These are phyloP conservation scores for Malassezia arunalokei DNA, from an alignment of 1,284 basidiomycete species.

Conservation along the genomic window DNA sequence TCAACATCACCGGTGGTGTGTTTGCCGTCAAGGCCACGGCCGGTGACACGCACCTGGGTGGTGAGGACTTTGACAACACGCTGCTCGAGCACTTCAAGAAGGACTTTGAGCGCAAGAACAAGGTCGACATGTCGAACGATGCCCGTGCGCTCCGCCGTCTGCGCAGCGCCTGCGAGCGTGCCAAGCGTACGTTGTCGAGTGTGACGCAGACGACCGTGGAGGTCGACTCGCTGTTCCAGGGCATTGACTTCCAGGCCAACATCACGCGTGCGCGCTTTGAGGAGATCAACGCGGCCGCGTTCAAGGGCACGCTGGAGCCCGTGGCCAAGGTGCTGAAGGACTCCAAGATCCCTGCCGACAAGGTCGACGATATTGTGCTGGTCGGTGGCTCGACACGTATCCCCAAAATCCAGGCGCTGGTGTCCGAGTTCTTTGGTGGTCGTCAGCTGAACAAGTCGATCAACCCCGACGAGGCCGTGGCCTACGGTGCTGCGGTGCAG, in stretches of 20 bases:
- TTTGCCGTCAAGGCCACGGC: constrained; percentile 58
- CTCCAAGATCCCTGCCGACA: constrained; percentile 89
- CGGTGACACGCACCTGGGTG: constrained; percentile 56
- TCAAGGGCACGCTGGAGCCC: constrained; percentile 95
- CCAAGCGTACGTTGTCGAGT: constrained; percentile 93
- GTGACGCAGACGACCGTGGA: constrained; percentile 97
- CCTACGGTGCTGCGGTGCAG: constrained; percentile 47
- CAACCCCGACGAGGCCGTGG: constrained; percentile 51
- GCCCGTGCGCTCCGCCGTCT: constrained; percentile 88
- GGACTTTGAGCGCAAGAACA: constrained; percentile 61
- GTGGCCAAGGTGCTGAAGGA: constrained; percentile 99
- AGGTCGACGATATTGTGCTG: constrained; percentile 98
- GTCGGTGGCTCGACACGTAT: constrained; percentile 99
- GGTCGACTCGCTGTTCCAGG: constrained; percentile 95
- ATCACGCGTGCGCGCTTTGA: constrained; percentile 81
- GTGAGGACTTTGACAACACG: constrained; percentile 96
- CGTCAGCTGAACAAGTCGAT: constrained; percentile 92
- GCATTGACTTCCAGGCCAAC: constrained; percentile 49
- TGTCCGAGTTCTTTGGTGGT: constrained; percentile 94
- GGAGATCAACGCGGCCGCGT: constrained; percentile 86
- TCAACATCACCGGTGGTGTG: constrained; percentile 56
- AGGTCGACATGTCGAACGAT: constrained; percentile 86
- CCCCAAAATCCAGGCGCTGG: constrained; percentile 93
- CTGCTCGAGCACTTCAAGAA: constrained; percentile 71
- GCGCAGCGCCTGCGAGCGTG: constrained; percentile 93